Evolutionary conservation across 2,329 filamentous ascomycete species (phyloP).

Genomic region (Endoconidiophora polonica): DNA sequence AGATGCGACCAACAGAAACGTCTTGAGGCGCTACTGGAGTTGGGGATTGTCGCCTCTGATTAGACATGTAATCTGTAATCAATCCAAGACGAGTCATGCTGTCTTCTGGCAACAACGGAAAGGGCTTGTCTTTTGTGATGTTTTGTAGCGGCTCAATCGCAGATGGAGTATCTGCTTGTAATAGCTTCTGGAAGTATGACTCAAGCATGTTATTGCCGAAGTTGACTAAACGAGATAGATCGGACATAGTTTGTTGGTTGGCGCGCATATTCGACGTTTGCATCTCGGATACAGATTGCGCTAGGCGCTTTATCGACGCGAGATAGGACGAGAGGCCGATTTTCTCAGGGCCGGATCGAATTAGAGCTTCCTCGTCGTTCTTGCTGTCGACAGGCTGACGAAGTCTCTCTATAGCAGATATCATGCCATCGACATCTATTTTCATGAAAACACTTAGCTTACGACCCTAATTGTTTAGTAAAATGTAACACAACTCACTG

Average conservation of each 20-base stretch:
- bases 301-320: constrained; percentile 74
- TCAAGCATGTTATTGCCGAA: constrained; percentile 72
- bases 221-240: constrained; percentile 61
- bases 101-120: constrained; percentile 64
- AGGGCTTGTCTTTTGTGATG: constrained; percentile 75
- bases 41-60: constrained; percentile 32
- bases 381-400: constrained; percentile 86
- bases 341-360: constrained; percentile 71
- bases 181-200: constrained; percentile 60
- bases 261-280: constrained; percentile 79
- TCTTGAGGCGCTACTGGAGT: constrained; percentile 31
- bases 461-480: neutral
- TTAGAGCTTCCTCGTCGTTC: constrained; percentile 78
- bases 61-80: constrained; percentile 62
- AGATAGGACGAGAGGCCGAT: constrained; percentile 73
- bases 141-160: constrained; percentile 81
- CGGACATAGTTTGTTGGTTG: constrained; percentile 75
- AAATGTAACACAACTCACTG: constrained; percentile 34
- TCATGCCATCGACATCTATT: constrained; percentile 67
- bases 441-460: constrained; percentile 4
- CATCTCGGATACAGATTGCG: constrained; percentile 68
- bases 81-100: constrained; percentile 58
- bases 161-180: constrained; percentile 58
- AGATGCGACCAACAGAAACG: constrained; percentile 62
- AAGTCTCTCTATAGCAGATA: constrained; percentile 73